Base-by-base conservation (phyloP, 768 basidiomycete genomes). In the Rhodosporidiobolus sp. region DNA sequence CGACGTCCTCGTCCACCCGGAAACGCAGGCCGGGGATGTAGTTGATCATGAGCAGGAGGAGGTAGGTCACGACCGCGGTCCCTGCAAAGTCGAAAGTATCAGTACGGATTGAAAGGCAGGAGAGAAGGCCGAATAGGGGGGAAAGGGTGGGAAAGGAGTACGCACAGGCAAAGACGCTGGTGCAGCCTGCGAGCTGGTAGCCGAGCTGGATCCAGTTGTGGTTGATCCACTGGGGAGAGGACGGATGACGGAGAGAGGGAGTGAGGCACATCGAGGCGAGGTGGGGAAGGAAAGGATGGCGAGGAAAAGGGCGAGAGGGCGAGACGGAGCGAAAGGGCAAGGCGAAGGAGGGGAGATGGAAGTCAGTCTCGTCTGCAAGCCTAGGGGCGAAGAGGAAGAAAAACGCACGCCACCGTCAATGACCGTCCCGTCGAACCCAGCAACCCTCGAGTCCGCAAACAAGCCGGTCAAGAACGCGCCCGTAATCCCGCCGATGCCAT, bases 401-500 rank as follows among this genome's bases (percentile, higher is more conserved):
- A 43, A 14, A 28, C 52, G 19, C n/a, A 24, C 50, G 62, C 90
- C 89, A 26, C 89, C 89, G 1, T 79, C 74, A 63, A 86, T 78
- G 10, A 79, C 83, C 17, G 83, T 89, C 32, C 86, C 90, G 77
- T 94, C 91, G 69, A 90, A 83, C 19, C 83, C 83, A 28, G 89
- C 87, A 63, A 93, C 83, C 11, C 82, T 81, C 10, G 82, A 81
- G 28, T 88, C 86, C 20, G 88, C 92, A 76, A 94, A 92, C 76
- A 93, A 84, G 26, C 82, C 91, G 66, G 90, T 92, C 75, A 85
- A 72, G 61, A 91, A 79, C 26, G 70, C 69, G 19, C 82, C 82
- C 64, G 90, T 81, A 49, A 91, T 86, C 28, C 91, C 91, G 11
- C 91, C 92, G 48, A 94, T 82, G 49, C 89, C 93, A 83, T 96